Conservation (phyloP, 1,139 yeast genomes). For the Hansenula sp. region DNA sequence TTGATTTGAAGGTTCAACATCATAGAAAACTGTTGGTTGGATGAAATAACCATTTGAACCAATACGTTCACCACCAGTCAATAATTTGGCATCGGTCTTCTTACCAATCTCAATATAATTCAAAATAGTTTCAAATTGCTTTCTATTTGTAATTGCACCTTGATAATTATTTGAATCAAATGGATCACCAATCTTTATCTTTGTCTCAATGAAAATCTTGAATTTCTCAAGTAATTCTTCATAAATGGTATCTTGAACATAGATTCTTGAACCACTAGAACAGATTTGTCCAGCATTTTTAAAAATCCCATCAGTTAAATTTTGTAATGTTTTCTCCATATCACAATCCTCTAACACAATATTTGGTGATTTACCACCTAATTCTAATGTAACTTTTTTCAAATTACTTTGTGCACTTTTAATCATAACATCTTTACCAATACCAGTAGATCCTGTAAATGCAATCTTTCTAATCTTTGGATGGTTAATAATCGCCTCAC, state of each 20-base stretch:
- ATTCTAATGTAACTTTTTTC: slow-evolving; percentile 79
- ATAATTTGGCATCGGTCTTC: slow-evolving; percentile 61
- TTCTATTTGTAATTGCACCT: slow-evolving; percentile 72
- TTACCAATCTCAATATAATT: slow-evolving; percentile 69
- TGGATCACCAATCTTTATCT: slow-evolving; percentile 68
- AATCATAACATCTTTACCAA: slow-evolving; percentile 69
- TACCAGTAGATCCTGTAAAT: slow-evolving; percentile 78
- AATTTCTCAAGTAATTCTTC: slow-evolving; percentile 59
- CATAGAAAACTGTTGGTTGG: slow-evolving; percentile 65
- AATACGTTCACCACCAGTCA: slow-evolving; percentile 67
- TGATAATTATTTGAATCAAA: slow-evolving; percentile 60
- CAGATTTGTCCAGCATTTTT: slow-evolving; percentile 87
- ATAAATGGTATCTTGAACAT: slow-evolving; percentile 71
- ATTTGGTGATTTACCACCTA: slow-evolving; percentile 85
- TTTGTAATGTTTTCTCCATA: slow-evolving; percentile 55
- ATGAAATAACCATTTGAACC: slow-evolving; percentile 63
- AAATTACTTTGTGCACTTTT: slow-evolving; percentile 63
- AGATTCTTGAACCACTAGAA: slow-evolving; percentile 81
- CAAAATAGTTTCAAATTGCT: slow-evolving; percentile 69
- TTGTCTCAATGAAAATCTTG: slow-evolving; percentile 48
- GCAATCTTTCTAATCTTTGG: slow-evolving; percentile 73
- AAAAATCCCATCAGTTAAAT: slow-evolving; percentile 59
- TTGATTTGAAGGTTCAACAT: slow-evolving; percentile 44
- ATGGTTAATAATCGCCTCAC: slow-evolving; percentile 68
- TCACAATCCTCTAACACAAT: slow-evolving; percentile 74